phyloP scores from a whole-genome alignment of 495 filamentous ascomycete genomes.

The Neurospora sp. region DNA sequence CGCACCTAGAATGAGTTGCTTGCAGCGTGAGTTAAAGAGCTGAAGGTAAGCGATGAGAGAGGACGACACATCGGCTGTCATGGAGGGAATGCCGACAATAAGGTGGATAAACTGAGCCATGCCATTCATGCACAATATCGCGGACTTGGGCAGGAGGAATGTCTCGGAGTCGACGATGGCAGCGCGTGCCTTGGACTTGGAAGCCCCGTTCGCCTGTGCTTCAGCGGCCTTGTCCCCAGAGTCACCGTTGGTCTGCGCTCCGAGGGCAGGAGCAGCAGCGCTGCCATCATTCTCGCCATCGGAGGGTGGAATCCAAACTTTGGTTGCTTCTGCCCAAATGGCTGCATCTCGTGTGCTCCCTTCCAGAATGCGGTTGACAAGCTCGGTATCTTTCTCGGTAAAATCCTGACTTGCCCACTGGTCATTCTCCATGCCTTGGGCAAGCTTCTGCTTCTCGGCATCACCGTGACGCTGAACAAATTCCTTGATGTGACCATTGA shows the following conservation, averaged over 20 bases:
- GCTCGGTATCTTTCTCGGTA: conserved; percentile 48
- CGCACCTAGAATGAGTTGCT: conserved; percentile 88
- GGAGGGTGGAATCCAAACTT: conserved; percentile 55
- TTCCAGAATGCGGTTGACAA: conserved; percentile 60
- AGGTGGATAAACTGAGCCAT: conserved; percentile 76
- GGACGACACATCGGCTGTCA: conserved; percentile 72
- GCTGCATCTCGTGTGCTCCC: conserved; percentile 72
- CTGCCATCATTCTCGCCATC: conserved; percentile 23
- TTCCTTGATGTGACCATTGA: conserved; percentile 85
- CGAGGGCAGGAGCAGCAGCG: background rate
- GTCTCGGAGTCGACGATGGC: conserved; percentile 77
- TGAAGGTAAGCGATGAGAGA: conserved; percentile 57
- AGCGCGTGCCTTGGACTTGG: conserved; percentile 57
- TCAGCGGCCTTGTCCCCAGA: conserved; percentile 11
- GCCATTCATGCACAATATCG: conserved; percentile 64
- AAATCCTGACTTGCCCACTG: conserved; percentile 89
- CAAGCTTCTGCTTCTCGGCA: conserved; percentile 64
- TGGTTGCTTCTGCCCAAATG: conserved; percentile 60
- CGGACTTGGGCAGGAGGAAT: conserved; percentile 79
- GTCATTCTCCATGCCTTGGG: conserved; percentile 79
- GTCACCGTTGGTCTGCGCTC: conserved; percentile 14
- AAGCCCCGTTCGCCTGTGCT: conserved; percentile 39
- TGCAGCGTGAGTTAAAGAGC: conserved; percentile 88
- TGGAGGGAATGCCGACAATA: conserved; percentile 72
- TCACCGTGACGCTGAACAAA: conserved; percentile 73